Percentiles rank a stretch among this genome's conserved stretches.
Conservation (phyloP, 306 rosid species). For the Echinosophora koreensis region DNA sequence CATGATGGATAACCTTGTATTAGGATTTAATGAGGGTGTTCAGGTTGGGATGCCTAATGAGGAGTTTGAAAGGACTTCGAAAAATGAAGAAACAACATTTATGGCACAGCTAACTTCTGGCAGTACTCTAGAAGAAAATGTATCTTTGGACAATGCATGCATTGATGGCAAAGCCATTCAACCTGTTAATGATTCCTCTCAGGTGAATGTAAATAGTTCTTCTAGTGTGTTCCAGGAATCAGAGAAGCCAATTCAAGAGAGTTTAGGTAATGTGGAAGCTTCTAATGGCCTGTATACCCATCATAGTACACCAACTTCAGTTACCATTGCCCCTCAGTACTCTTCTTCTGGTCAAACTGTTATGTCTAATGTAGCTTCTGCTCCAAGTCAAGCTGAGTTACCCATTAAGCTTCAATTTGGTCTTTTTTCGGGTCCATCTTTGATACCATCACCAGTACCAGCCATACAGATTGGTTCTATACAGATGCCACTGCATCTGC, state of each 20-base stretch:
- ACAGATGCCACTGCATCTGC: conserved; percentile 98
- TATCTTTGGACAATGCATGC: conserved; percentile 57
- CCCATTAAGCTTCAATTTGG: conserved; percentile 97
- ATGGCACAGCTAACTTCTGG: conserved; percentile 54
- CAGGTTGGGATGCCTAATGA: conserved; percentile 93
- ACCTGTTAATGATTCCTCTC: conserved; percentile 57
- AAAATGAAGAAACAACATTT: conserved; percentile 60
- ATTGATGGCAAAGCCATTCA: conserved; percentile 58
- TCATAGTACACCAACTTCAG: conserved; percentile 57
- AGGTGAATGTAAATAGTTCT: conserved; percentile 56
- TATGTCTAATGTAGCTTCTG: conserved; percentile 58
- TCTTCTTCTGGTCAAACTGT: conserved; percentile 59
- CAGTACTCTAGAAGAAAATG: conserved; percentile 55
- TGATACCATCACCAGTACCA: conserved; percentile 95
- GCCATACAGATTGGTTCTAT: conserved; percentile 98
- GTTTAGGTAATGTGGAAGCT: conserved; percentile 58
- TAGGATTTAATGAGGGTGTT: conserved; percentile 96
- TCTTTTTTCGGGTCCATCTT: conserved; percentile 93
- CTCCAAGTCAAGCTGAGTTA: conserved; percentile 70
- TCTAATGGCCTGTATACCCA: conserved; percentile 61
- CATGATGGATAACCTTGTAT: conserved; percentile 80
- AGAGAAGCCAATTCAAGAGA: conserved; percentile 62
- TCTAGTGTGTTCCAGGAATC: conserved; percentile 67
- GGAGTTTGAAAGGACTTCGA: conserved; percentile 71
- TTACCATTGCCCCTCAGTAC: conserved; percentile 59